Base-by-base conservation (phyloP, 176 grass and related monocot genomes). In the Olyra latifolia region DNA sequence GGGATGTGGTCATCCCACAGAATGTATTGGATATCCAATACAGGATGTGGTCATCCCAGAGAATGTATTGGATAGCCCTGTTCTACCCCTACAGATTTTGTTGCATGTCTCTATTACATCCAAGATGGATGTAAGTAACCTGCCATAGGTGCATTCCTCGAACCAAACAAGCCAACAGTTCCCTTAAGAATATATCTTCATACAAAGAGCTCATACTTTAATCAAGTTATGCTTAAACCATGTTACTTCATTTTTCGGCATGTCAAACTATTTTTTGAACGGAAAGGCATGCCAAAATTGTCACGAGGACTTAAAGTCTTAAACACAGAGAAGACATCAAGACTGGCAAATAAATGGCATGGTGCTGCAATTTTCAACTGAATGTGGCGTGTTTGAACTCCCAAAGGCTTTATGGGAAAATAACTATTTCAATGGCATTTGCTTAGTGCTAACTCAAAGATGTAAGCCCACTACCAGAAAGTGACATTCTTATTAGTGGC, bases 191-290 rank as follows among this genome's bases (percentile, higher is more conserved):
- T 1, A 66, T 79, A 2, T 67, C 35, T 16, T 66, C 45, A 66
- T 12, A 28, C 8, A 4, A 67, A 68, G 14, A 2, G 23, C 20
- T 15, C 8, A 66, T 56, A 23, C n/a, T 56, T 56, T 56, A 56
- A 56, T n/a, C n/a, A 56, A 8, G 9, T 56, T 56, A 56, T 45
- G 17, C 61, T 87, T 38, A 71, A 71, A 77, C 38, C n/a, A 65
- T 67, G 68, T 27, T 47, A 55, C 13, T 67, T 50, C 65, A 67
- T 28, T 40, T 40, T 80, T 23, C 55, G 28, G n/a, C 7, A 40
- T 78, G 27, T 28, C 47, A 24, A 1, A 70, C 39, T 35, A 35
- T 35, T 35, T 35, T 35, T 35, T 35, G 32, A 35, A 35, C 32
- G 5, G 32, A 35, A 35, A 35, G 32, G 13, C 17, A 23, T 7